Conservation (phyloP, 257 asterid genomes). For the Petunia secreta region DNA sequence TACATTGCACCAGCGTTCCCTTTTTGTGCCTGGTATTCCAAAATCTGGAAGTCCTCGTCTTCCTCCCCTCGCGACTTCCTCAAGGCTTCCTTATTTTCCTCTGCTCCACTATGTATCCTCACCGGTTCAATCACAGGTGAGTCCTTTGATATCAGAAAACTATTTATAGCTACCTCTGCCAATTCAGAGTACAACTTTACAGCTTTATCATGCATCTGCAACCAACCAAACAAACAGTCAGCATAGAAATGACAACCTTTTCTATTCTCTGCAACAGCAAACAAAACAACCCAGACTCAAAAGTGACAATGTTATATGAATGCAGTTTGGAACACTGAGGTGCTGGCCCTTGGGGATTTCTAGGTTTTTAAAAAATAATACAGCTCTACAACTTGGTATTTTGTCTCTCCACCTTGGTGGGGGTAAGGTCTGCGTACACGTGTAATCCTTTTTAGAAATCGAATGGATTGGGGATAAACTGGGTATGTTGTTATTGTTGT, state of each 20-base stretch:
- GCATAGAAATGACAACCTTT: background rate
- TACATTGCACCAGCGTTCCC: constrained; percentile 98
- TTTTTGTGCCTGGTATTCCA: constrained; percentile 94
- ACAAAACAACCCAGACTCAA: background rate
- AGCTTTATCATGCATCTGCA: constrained; percentile 96
- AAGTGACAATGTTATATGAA: background rate
- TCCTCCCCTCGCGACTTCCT: constrained; percentile 98
- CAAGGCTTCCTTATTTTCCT: constrained; percentile 95
- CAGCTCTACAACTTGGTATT: no score
- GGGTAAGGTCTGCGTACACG: no score
- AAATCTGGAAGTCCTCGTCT: constrained; percentile 95
- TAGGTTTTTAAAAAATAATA: no score
- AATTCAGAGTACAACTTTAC: constrained; percentile 87
- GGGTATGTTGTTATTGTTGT: no score
- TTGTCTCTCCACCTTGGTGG: no score
- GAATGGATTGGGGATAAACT: no score
- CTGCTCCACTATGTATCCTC: constrained; percentile 96
- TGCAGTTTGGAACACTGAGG: background rate
- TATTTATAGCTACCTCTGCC: constrained; percentile 92
- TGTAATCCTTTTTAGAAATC: no score
- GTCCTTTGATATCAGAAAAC: constrained; percentile 91
- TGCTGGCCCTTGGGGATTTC: no score
- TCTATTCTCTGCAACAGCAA: constrained; percentile 16
- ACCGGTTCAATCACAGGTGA: constrained; percentile 93
- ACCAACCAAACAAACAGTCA: constrained; percentile 17